phyloP scores from a whole-genome alignment of 305 asterid genomes.

The Fraxinus greggii region DNA sequence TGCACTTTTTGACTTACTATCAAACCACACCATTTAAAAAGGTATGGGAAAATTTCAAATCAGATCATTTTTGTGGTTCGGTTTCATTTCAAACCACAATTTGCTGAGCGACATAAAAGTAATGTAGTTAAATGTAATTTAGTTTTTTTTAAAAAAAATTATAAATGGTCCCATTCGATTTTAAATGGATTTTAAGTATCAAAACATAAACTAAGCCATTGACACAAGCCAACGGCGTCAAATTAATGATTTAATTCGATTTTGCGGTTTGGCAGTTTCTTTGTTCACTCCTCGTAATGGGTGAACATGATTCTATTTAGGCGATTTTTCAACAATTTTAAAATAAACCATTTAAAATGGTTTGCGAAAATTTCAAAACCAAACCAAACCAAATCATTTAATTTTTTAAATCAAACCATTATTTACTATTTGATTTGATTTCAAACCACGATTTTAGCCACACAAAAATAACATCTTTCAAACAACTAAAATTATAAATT shows the following conservation, averaged over 20 bases:
- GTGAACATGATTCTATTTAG: not conserved
- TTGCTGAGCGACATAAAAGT: not conserved
- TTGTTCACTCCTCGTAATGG: not conserved
- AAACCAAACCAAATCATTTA: too few species aligned
- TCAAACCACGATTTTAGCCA: not conserved
- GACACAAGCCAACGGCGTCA: not conserved
- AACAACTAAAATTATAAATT: not conserved
- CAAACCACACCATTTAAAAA: not conserved
- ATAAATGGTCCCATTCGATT: not conserved
- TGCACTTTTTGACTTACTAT: not conserved
- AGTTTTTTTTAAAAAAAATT: too few species aligned
- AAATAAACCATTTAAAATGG: too few species aligned
- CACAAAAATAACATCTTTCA: not conserved
- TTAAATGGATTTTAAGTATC: not conserved
- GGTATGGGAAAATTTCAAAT: not conserved
- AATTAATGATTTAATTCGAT: too few species aligned
- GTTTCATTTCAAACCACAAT: not conserved
- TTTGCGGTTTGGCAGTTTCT: not conserved
- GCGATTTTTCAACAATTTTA: not conserved
- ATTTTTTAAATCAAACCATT: not conserved
- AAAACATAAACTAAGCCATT: not conserved
- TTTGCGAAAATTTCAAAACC: not conserved
- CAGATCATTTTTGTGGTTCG: not conserved
- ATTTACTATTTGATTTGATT: too few species aligned
- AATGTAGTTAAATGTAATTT: too few species aligned